Percentiles rank a stretch among this genome's conserved stretches.
Conservation (phyloP, 106 monocot genomes). For the Posidonia australis region DNA sequence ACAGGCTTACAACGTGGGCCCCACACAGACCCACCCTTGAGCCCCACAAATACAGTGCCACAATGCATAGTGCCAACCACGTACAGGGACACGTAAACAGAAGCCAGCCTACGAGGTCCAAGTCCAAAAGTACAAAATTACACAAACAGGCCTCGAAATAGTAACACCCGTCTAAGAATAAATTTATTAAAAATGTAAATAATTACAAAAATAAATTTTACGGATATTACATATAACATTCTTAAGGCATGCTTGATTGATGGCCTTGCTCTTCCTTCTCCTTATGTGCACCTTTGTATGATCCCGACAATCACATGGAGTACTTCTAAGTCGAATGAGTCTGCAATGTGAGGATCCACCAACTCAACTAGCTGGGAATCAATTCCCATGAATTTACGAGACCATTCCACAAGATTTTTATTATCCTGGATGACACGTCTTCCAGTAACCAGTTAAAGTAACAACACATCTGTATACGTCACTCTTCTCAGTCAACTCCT, state of each 20-base stretch:
- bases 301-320: conserved; percentile 50
- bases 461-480: conserved; percentile 86
- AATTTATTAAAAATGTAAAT: too few relatives aligned
- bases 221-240: conserved; percentile 46
- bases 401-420: conserved; percentile 74
- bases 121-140: too few relatives aligned
- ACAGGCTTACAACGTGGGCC: too few relatives aligned
- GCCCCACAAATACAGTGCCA: too few relatives aligned
- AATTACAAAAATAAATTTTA: too few relatives aligned
- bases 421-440: conserved; percentile 74
- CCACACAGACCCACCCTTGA: too few relatives aligned
- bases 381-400: conserved; percentile 36
- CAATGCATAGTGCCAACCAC: too few relatives aligned
- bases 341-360: conserved; percentile 45
- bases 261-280: conserved; percentile 69
- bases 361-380: conserved; percentile 37
- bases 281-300: conserved; percentile 64
- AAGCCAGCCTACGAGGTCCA: too few relatives aligned
- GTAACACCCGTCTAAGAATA: too few relatives aligned
- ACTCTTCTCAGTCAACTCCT: conserved; percentile 80
- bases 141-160: too few relatives aligned
- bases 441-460: conserved; percentile 74
- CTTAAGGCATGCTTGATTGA: conserved; percentile 82
- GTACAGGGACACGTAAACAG: too few relatives aligned
- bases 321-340: conserved; percentile 49